A percentile compares a stretch with the other conserved stretches of the same genome.
phyloP scores from a whole-genome alignment of 140 eudicot genomes.

The Flaveria floridana region DNA sequence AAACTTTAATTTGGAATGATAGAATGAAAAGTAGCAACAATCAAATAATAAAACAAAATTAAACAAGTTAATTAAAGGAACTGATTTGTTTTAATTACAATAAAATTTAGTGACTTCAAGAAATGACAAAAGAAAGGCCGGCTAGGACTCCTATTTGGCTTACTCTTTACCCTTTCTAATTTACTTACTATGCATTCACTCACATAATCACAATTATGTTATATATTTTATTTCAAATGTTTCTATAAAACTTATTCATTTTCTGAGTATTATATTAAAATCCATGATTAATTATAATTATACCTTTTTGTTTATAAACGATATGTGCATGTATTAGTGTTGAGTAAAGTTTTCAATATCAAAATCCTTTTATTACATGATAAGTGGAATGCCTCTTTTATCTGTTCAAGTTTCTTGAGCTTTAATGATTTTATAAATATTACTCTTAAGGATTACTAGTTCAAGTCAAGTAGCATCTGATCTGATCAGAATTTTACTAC shows the following conservation, averaged over 20 bases:
- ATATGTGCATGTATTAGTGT: too few relatives aligned
- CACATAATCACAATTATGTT: not conserved
- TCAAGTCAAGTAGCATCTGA: too few relatives aligned
- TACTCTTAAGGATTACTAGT: not conserved
- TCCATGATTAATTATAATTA: not conserved
- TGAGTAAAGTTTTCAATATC: too few relatives aligned
- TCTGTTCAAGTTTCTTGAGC: not conserved
- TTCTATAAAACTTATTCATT: not conserved
- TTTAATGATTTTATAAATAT: not conserved
- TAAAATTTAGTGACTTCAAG: constrained; percentile 29
- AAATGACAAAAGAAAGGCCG: constrained; percentile 60
- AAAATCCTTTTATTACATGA: too few relatives aligned
- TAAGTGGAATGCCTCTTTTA: too few relatives aligned
- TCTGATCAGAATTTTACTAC: too few relatives aligned
- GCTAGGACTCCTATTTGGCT: constrained; percentile 70
- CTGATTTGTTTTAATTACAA: constrained; percentile 35
- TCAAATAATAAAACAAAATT: constrained; percentile 31
- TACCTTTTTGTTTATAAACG: not conserved
- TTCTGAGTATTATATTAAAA: not conserved
- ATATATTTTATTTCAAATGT: not conserved
- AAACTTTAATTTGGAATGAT: constrained; percentile 38
- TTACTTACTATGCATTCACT: constrained; percentile 4
- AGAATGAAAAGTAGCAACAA: constrained; percentile 48
- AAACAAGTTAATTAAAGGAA: constrained; percentile 23
- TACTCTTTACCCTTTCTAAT: constrained; percentile 43